Base-by-base conservation (phyloP, 352 stramenopile genomes). In the Globisporangium acanthophoron region DNA sequence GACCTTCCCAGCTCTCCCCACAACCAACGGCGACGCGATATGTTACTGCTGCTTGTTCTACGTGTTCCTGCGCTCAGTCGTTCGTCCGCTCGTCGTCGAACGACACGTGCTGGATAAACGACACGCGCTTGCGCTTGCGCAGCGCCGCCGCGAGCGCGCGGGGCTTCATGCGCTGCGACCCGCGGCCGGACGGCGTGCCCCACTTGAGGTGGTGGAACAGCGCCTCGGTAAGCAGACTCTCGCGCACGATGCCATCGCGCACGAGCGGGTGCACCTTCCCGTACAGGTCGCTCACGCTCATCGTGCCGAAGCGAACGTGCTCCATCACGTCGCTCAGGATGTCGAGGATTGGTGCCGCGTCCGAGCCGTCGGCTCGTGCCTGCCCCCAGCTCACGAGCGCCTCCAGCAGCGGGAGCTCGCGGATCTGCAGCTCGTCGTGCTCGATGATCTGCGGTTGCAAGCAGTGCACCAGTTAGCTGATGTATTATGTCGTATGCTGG, bases 121-220 rank as follows among this genome's bases (percentile, higher is more conserved):
- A 95, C 18, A 95, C 85, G 3, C 85, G 83, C 58, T 95, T 95
- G 15, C 83, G 81, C 61, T 95, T 95, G 27, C 85, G 71, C 44
- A 91, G 54, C 33, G 78, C 79, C 1, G 83, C 73, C 1, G 80
- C 69, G 3, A 87, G 69, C 18, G 79, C 78, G 20, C 83, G 78
- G 16, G 80, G 83, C 58, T 79, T 85, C 52, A 79, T 86, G 27
- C 83, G 71, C 58, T 86, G 70, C 8, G 77, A 74, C 29, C 75
- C 71, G n/a, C 74, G 68, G 6, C 73, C 78, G n/a, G 69, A 74
- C 56, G 85, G 77, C 1, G 72, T 85, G 5, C 81, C 83, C 83
- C 83, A 95, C 60, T 93, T 95, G 8, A 95, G 62, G 65, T 95
- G 85, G 53, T 90, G 84, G 50, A 95, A 95, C 21, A 95, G 71